These are phyloP conservation scores for Coemansia sp. DNA, from an alignment of 192 early-diverging fungal species.

Conservation along the genomic window DNA sequence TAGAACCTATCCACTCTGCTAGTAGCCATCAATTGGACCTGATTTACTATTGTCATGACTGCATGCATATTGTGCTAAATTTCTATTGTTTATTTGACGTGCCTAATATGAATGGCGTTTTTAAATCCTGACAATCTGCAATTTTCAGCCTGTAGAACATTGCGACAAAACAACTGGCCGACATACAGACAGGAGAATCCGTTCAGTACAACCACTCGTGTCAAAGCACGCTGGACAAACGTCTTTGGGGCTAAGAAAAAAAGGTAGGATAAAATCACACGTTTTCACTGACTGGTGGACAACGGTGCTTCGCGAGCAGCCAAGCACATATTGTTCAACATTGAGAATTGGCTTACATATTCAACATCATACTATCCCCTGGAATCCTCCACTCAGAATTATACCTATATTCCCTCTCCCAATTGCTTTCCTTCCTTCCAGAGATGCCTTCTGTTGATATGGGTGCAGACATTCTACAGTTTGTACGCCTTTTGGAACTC, in stretches of 20 bases:
- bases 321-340: too few species aligned
- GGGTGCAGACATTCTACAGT: not conserved
- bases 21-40: too few species aligned
- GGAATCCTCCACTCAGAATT: not conserved
- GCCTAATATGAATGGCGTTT: not conserved
- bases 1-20: not conserved
- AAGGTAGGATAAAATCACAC: not conserved
- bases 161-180: not conserved
- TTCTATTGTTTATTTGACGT: not conserved
- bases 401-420: not conserved
- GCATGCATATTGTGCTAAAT: not conserved
- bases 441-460: not conserved
- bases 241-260: not conserved
- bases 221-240: not conserved
- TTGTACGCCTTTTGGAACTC: not conserved
- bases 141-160: not conserved
- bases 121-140: not conserved
- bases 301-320: too few species aligned
- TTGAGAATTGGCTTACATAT: too few species aligned
- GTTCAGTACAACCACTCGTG: not conserved
- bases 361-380: too few species aligned
- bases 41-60: not conserved
- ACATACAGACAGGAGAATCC: not conserved
- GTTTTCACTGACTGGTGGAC: not conserved
- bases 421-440: not conserved